Conservation (phyloP, 306 rosid genomes). For the Senna siamea region DNA sequence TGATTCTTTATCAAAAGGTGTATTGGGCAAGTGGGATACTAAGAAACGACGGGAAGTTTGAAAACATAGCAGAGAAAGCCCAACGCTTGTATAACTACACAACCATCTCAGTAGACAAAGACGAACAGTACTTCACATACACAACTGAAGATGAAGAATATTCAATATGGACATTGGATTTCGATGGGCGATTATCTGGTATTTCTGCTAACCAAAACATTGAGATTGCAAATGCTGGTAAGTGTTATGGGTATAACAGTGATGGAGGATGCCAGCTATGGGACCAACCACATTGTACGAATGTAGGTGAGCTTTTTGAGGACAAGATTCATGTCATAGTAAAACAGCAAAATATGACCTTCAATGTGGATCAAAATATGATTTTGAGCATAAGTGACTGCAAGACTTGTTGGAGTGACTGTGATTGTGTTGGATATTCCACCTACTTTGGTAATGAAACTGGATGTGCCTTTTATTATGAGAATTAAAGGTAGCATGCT, state of each 20-base stretch:
- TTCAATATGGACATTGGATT: not conserved
- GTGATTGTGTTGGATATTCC: conserved; percentile 28
- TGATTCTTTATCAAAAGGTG: too few relatives aligned
- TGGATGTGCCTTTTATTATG: conserved; percentile 12
- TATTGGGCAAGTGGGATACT: too few relatives aligned
- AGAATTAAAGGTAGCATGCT: not conserved
- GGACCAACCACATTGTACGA: not conserved
- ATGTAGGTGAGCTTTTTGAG: not conserved
- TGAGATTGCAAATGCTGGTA: not conserved
- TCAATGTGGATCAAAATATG: not conserved
- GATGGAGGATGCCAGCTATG: not conserved
- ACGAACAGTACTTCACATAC: not conserved
- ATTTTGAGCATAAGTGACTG: conserved; percentile 15
- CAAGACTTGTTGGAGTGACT: conserved; percentile 29
- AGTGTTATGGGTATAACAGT: conserved; percentile 9
- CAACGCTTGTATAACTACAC: too few relatives aligned
- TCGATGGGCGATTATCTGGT: not conserved
- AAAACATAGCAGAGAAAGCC: too few relatives aligned
- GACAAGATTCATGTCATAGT: not conserved
- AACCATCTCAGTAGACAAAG: too few relatives aligned
- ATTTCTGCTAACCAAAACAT: too few relatives aligned
- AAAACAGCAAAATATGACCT: not conserved
- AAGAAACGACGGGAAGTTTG: too few relatives aligned
- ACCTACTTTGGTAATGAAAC: not conserved
- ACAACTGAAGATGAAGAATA: not conserved